phyloP scores from a whole-genome alignment of 2,329 filamentous ascomycete species.

The Aspergillus awamori region DNA sequence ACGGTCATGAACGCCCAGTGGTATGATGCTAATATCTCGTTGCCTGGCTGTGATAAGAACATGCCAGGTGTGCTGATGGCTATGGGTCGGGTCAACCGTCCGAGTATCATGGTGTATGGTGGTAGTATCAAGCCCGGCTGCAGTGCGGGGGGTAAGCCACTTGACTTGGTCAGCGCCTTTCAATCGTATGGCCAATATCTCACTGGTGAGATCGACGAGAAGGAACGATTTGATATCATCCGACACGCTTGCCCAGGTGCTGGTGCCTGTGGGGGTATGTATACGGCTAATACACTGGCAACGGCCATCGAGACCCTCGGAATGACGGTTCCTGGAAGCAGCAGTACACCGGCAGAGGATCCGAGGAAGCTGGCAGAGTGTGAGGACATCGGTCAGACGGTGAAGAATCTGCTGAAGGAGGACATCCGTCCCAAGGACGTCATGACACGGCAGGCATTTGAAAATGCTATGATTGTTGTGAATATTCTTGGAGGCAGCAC shows the following conservation, averaged over 20 bases:
- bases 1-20: constrained; percentile 97
- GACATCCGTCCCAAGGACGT: constrained; percentile 75
- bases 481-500: constrained; percentile 79
- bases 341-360: constrained; percentile 72
- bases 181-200: constrained; percentile 94
- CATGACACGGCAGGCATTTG: constrained; percentile 73
- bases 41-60: constrained; percentile 98
- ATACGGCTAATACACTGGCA: constrained; percentile 72
- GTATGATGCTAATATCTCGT: constrained; percentile 93
- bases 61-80: constrained; percentile 89
- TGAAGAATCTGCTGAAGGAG: constrained; percentile 70
- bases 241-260: constrained; percentile 62
- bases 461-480: constrained; percentile 77
- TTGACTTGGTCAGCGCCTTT: constrained; percentile 94
- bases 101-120: constrained; percentile 93
- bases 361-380: constrained; percentile 70
- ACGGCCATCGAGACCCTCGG: constrained; percentile 69
- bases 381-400: constrained; percentile 66
- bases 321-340: constrained; percentile 75
- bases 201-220: constrained; percentile 16
- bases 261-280: constrained; percentile 82
- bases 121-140: constrained; percentile 89
- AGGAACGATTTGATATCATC: constrained; percentile 19
- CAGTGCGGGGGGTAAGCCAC: constrained; percentile 65
- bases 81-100: constrained; percentile 88